phyloP scores from a whole-genome alignment of 805 yeast species.

The Starmerella powellii region DNA sequence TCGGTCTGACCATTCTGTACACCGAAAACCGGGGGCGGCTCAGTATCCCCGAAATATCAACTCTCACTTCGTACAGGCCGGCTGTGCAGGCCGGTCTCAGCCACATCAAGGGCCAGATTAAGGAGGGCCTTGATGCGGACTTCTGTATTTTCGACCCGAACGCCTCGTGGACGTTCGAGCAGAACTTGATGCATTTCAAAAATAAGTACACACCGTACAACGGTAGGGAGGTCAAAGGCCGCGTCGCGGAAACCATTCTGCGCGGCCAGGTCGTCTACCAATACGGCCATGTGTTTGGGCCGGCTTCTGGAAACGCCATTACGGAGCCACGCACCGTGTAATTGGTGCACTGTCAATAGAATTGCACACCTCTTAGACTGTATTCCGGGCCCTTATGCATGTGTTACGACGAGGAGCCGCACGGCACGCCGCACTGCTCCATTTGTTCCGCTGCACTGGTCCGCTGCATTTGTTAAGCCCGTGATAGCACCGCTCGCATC shows the following conservation, averaged over 20 bases:
- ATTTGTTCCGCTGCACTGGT: too few relatives aligned
- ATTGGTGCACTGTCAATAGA: background rate
- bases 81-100: constrained; percentile 73
- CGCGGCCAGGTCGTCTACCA: constrained; percentile 56
- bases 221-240: constrained; percentile 55
- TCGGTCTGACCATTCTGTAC: constrained; percentile 69
- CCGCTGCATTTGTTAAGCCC: too few relatives aligned
- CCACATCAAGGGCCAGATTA: constrained; percentile 60
- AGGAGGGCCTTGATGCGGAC: constrained; percentile 77
- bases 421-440: too few relatives aligned
- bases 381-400: too few relatives aligned
- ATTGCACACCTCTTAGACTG: background rate
- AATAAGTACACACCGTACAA: constrained; percentile 82
- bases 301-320: constrained; percentile 14
- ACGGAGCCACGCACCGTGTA: constrained; percentile 16
- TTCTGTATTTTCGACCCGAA: constrained; percentile 67
- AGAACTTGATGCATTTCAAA: constrained; percentile 43
- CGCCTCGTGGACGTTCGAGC: constrained; percentile 35
- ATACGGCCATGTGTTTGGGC: constrained; percentile 14
- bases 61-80: constrained; percentile 73
- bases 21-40: constrained; percentile 48
- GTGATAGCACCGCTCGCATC: too few relatives aligned
- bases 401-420: too few relatives aligned
- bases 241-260: constrained; percentile 65
- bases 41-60: constrained; percentile 47